These are phyloP conservation scores for Pestalotiopsis sp. DNA, from an alignment of 2,329 filamentous ascomycete species.

Conservation along the genomic window DNA sequence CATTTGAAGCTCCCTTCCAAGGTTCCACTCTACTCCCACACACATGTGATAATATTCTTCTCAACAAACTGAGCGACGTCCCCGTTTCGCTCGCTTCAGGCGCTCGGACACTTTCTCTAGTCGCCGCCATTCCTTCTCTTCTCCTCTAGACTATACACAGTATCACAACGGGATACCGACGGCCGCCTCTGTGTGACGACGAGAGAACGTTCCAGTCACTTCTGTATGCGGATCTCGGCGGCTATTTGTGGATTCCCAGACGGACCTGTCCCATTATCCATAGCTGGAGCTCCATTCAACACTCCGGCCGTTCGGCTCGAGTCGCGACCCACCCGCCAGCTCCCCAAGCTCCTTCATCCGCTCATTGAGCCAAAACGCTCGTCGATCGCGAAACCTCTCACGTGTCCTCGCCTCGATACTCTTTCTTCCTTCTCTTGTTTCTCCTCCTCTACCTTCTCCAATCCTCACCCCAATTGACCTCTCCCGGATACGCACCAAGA, in stretches of 20 bases:
- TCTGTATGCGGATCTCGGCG: slow-evolving; percentile 3
- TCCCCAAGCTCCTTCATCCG: neutral
- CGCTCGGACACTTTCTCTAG: neutral
- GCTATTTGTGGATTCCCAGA: slow-evolving; percentile 5
- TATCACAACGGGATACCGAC: neutral
- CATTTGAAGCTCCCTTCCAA: neutral
- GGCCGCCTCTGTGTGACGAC: slow-evolving; percentile 3
- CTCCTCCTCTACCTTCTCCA: neutral
- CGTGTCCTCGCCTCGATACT: neutral
- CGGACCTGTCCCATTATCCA: neutral
- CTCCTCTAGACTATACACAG: neutral
- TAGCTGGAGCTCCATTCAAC: slow-evolving; percentile 1
- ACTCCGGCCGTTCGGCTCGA: neutral
- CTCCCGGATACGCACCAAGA: neutral
- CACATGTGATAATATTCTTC: neutral
- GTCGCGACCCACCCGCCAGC: neutral
- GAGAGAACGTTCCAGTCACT: neutral
- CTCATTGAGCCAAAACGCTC: neutral
- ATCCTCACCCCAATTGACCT: neutral
- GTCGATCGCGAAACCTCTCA: neutral
- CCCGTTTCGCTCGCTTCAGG: no score
- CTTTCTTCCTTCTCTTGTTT: neutral
- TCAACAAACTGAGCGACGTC: no score
- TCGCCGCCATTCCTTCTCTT: neutral
- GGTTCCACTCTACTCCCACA: neutral